Base-by-base conservation (phyloP, 1,139 yeast species). In the Saccharomyces hybrid region DNA sequence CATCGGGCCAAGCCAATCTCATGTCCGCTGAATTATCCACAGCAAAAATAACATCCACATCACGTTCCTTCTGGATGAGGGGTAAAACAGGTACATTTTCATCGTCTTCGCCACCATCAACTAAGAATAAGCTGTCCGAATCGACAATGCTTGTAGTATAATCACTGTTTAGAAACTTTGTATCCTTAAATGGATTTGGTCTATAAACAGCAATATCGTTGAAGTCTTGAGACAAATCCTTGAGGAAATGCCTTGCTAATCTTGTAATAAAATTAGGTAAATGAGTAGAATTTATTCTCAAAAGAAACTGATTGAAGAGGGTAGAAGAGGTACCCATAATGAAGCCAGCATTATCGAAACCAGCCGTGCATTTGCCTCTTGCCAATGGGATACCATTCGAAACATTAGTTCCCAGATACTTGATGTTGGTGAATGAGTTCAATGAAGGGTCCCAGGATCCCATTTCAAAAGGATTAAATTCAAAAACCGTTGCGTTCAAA, bases 391-490 rank as follows among this genome's bases (percentile, higher is more conserved):
- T 59, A 48, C 95, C 95, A 60, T 81, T 76, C 27, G 72, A 67
- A 23, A 81, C 75, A 11, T 76, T 69, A 1, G 93, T 78, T 26
- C 97, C 97, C 56, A 88, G 69, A 66, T 86, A 88, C 68, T 81
- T 79, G 44, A 83, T 72, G 55, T 84, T 82, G 25, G 84, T 76
- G 70, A 88, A 88, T 16, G 84, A 78, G 57, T 78, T 75, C 49
- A 88, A 70, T 0, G 86, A 77, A 28, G 88, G 84, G 66, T 89
- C 96, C 93, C 93, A 88, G 29, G 93, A 83, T 4, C 97, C 96
- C 68, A 88, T 68, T 70, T 89, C 96, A 63, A 73, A 87, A 0
- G 97, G 90, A 58, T 80, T 86, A 64, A 86, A 75, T 70, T 89
- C 97, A 59, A 86, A 81, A 23, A 85, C 77, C 1, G 95, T 84